phyloP scores from a whole-genome alignment of 2,329 filamentous ascomycete species.

The Xylariaceae sp. region DNA sequence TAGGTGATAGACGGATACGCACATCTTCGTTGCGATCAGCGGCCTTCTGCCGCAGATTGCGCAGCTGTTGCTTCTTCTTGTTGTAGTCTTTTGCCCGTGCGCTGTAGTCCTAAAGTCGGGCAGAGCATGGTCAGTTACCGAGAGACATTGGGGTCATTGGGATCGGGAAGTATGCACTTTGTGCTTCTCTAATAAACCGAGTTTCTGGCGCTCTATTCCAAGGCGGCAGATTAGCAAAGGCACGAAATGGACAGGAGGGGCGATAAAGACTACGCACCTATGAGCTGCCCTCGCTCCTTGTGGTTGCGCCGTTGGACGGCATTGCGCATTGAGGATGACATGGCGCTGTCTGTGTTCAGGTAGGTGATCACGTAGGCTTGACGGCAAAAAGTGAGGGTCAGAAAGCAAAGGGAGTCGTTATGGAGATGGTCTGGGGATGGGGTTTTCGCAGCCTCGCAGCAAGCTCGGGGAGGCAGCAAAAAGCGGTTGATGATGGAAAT shows the following conservation, averaged over 20 bases:
- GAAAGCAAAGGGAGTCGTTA: too few species aligned
- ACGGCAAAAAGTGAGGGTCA: too few species aligned
- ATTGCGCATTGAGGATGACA: constrained; percentile 44
- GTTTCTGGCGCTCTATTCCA: constrained; percentile 63
- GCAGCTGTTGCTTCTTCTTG: constrained; percentile 55
- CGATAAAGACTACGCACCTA: constrained; percentile 19
- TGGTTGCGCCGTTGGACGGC: constrained; percentile 75
- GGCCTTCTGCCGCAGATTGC: constrained; percentile 53
- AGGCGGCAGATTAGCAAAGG: not conserved
- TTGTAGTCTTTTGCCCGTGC: constrained; percentile 60
- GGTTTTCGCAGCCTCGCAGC: too few species aligned
- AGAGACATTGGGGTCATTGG: not conserved
- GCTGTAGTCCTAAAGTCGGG: constrained; percentile 39
- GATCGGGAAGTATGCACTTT: constrained; percentile 47
- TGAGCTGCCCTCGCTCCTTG: constrained; percentile 80
- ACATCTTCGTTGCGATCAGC: constrained; percentile 62
- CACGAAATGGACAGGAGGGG: not conserved
- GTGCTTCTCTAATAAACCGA: constrained; percentile 92
- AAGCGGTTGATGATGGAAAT: too few species aligned
- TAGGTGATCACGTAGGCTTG: too few species aligned
- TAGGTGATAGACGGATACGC: too few species aligned
- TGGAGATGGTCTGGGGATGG: too few species aligned
- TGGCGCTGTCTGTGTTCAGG: too few species aligned
- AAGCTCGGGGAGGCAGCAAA: too few species aligned
- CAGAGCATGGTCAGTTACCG: not conserved